Evolutionary conservation across 140 eudicot species (phyloP).

Genomic region (Anethum foeniculum): DNA sequence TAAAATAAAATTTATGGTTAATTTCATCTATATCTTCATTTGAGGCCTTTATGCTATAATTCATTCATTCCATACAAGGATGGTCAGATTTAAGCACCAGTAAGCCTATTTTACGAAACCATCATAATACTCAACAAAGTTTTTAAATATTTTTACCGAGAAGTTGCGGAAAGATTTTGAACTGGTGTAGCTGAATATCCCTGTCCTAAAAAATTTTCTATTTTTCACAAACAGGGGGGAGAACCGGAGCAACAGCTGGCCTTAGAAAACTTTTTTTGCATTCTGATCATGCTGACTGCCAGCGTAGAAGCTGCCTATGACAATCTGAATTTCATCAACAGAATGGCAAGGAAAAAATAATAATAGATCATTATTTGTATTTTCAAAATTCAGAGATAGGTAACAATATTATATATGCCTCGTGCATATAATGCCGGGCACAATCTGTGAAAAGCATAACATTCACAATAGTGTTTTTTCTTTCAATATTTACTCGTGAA

Average conservation of each 20-base stretch:
- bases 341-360: neutral
- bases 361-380: neutral
- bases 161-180: constrained; percentile 8
- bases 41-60: neutral
- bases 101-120: neutral
- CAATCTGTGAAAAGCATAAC: neutral
- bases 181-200: constrained; percentile 15
- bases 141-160: too few relatives aligned
- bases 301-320: constrained; percentile 59
- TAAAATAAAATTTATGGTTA: neutral
- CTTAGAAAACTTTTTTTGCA: constrained; percentile 39
- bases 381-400: neutral
- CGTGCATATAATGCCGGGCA: neutral
- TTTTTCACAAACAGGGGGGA: constrained; percentile 11
- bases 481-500: neutral
- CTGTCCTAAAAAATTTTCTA: constrained; percentile 31
- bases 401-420: neutral
- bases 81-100: neutral
- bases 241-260: constrained; percentile 30
- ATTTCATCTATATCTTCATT: neutral
- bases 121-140: too few relatives aligned
- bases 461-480: neutral
- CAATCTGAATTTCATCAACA: constrained; percentile 43
- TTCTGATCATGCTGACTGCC: constrained; percentile 69
- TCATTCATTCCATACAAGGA: neutral